phyloP scores from a whole-genome alignment of 805 yeast genomes.

The Sugiyamaella qingdaonensis region DNA sequence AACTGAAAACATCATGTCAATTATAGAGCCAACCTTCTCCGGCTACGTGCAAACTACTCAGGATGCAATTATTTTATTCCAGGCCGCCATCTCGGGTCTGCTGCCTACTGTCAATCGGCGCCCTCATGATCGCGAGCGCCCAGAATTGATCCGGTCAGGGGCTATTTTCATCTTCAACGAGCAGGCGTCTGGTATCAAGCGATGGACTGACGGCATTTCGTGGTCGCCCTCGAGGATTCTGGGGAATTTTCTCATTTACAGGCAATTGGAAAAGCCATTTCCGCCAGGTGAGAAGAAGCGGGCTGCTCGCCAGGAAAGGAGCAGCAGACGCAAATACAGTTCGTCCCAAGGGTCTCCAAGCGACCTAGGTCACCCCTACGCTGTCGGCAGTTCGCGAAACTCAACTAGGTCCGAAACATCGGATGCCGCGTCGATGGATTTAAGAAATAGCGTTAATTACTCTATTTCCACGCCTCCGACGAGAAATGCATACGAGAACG shows the following conservation, averaged over 20 bases:
- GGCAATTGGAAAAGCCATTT: constrained; percentile 55
- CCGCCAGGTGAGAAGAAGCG: constrained; percentile 43
- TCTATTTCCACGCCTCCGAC: neutral
- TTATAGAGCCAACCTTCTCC: constrained; percentile 51
- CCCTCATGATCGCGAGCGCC: constrained; percentile 76
- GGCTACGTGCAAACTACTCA: constrained; percentile 79
- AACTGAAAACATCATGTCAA: neutral
- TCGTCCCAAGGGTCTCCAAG: neutral
- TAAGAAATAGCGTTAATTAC: neutral
- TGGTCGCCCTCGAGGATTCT: constrained; percentile 92
- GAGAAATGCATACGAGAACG: neutral
- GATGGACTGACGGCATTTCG: constrained; percentile 96
- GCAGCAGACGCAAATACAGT: neutral
- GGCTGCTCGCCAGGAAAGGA: constrained; percentile 15
- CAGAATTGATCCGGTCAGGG: constrained; percentile 64
- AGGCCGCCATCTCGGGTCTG: constrained; percentile 64
- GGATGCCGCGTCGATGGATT: too few species aligned
- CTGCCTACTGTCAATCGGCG: constrained; percentile 66
- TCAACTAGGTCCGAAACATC: too few species aligned
- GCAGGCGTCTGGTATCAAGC: constrained; percentile 72
- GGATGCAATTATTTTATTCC: constrained; percentile 78
- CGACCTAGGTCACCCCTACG: neutral
- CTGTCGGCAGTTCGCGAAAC: neutral
- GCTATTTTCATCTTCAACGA: constrained; percentile 82
- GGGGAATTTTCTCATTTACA: constrained; percentile 78